phyloP scores from a whole-genome alignment of 805 yeast genomes.

The Candida railenensis region DNA sequence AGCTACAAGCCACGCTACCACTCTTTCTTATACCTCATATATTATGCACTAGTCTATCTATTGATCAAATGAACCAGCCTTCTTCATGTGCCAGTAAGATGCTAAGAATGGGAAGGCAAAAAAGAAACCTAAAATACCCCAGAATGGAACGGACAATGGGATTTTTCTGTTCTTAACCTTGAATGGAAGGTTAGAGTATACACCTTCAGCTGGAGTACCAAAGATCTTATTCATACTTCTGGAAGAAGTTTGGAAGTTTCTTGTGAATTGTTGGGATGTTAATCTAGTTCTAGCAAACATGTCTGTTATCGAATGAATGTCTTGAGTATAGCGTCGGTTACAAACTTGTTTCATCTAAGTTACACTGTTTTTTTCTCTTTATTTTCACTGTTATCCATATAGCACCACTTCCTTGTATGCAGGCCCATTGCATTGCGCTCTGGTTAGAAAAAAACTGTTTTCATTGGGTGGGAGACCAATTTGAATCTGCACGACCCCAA shows the following conservation, averaged over 20 bases:
- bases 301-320: neutral
- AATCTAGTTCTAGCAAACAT: constrained; percentile 25
- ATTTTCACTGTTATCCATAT: neutral
- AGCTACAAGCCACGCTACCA: neutral
- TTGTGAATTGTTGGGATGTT: constrained; percentile 13
- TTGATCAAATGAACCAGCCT: constrained; percentile 61
- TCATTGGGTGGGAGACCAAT: neutral
- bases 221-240: constrained; percentile 31
- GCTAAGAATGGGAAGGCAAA: constrained; percentile 71
- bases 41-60: neutral
- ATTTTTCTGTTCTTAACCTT: constrained; percentile 89
- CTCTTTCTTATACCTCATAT: neutral
- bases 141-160: constrained; percentile 81
- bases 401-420: neutral
- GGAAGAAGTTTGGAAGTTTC: constrained; percentile 49
- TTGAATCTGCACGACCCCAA: neutral
- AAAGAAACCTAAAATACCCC: constrained; percentile 63
- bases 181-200: constrained; percentile 92
- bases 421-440: neutral
- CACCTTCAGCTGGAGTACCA: constrained; percentile 55
- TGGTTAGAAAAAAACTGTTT: neutral
- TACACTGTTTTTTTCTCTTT: neutral
- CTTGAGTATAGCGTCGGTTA: neutral
- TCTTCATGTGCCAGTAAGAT: constrained; percentile 78
- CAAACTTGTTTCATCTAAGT: too few species aligned